Evolutionary conservation across 441 rosid genomes (phyloP).

Genomic region (Sinapis alba): DNA sequence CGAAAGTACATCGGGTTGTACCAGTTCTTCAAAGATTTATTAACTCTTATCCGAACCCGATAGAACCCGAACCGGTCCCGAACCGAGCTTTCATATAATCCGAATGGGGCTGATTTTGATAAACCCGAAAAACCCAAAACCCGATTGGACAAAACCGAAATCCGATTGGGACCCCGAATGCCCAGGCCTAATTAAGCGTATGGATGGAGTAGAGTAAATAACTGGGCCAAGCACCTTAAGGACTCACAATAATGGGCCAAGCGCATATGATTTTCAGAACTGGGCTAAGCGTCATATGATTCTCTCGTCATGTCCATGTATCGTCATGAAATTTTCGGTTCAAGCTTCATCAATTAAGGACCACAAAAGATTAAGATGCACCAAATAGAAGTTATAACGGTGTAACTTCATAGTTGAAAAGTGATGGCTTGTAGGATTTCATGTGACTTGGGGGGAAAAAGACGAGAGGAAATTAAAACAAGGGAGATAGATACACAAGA

Average conservation of each 20-base stretch:
- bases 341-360: not conserved
- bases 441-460: conserved; percentile 26
- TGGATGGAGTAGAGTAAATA: not conserved
- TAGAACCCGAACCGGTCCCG: too few relatives aligned
- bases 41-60: too few relatives aligned
- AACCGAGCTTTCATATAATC: too few relatives aligned
- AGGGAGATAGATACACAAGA: conserved; percentile 43
- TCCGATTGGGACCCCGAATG: too few relatives aligned
- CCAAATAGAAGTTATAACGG: conserved; percentile 16
- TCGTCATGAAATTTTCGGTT: not conserved
- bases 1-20: too few relatives aligned
- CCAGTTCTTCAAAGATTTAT: too few relatives aligned
- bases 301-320: not conserved
- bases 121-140: too few relatives aligned
- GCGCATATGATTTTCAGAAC: too few relatives aligned
- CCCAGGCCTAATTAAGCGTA: too few relatives aligned
- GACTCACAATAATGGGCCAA: too few relatives aligned
- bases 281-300: not conserved
- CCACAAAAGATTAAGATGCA: conserved; percentile 14
- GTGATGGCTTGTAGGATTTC: conserved; percentile 37
- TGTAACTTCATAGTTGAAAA: conserved; percentile 32
- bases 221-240: not conserved
- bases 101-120: too few relatives aligned
- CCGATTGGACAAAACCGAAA: too few relatives aligned
- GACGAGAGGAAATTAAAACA: conserved; percentile 36